phyloP scores from a whole-genome alignment of 202 grass and related monocot species.

The Musa balbisiana region DNA sequence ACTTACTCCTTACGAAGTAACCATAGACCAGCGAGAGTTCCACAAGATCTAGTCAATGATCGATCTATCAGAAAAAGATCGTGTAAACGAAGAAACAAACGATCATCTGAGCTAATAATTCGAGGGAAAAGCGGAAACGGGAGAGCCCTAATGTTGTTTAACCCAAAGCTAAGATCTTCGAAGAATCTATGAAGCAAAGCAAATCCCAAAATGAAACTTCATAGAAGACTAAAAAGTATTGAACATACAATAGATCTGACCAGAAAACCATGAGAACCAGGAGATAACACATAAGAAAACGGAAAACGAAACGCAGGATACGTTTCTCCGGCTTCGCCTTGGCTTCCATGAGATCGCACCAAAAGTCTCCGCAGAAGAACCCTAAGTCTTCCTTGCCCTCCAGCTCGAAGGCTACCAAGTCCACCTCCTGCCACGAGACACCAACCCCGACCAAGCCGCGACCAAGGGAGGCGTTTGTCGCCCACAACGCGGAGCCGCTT shows the following conservation, averaged over 20 bases:
- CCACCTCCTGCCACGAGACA: no score
- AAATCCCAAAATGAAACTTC: background rate
- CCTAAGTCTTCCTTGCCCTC: constrained; percentile 55
- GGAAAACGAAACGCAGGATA: constrained; percentile 29
- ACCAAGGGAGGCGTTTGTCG: background rate
- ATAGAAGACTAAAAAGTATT: background rate
- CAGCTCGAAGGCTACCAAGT: constrained; percentile 45
- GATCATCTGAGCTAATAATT: background rate
- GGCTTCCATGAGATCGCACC: constrained; percentile 73
- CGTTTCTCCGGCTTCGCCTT: constrained; percentile 41
- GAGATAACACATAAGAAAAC: background rate
- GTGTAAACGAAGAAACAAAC: no score
- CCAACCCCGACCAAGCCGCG: background rate
- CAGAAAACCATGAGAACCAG: background rate
- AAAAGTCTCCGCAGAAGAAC: constrained; percentile 79
- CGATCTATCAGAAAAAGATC: background rate
- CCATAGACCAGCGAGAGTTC: background rate
- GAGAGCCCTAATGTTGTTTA: no score
- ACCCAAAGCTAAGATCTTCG: no score
- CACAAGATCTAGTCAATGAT: background rate
- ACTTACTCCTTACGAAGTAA: background rate
- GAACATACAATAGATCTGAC: background rate
- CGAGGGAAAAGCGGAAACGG: no score
- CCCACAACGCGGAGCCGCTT: background rate
- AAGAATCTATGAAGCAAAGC: no score